Conservation (phyloP, 1,139 yeast genomes). For the Geotrichum carabidarum region DNA sequence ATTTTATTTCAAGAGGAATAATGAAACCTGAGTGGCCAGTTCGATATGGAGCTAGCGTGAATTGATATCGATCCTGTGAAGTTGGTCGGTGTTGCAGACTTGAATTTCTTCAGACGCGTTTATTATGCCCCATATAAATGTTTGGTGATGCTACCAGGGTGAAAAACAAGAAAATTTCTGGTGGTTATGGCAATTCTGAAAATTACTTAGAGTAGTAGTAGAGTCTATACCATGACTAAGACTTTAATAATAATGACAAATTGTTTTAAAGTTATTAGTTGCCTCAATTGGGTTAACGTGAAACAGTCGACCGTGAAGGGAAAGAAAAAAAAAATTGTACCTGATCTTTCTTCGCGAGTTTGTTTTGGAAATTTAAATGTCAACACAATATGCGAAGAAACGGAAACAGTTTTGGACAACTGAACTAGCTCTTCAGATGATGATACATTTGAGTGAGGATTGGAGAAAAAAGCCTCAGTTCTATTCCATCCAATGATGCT, state of each 20-base stretch:
- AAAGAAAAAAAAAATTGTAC: neutral
- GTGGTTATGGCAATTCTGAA: slow-evolving; percentile 7
- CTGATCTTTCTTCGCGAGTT: neutral
- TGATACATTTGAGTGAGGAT: neutral
- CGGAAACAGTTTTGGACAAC: neutral
- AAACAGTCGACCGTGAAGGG: too few species aligned
- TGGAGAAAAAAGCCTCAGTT: neutral
- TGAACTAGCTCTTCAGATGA: slow-evolving; percentile 2
- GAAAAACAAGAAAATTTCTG: slow-evolving; percentile 7
- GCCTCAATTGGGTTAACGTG: neutral
- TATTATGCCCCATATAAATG: slow-evolving; percentile 1
- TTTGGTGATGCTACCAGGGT: slow-evolving; percentile 7
- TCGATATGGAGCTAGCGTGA: neutral
- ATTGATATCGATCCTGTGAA: neutral
- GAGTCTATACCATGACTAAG: neutral
- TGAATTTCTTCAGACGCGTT: slow-evolving; percentile 4
- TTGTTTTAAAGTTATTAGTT: neutral
- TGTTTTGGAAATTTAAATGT: neutral
- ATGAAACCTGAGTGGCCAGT: neutral
- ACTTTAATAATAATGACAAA: neutral
- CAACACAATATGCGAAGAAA: neutral
- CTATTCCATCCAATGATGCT: neutral
- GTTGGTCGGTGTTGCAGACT: neutral
- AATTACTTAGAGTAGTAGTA: neutral
- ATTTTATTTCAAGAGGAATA: neutral